Evolutionary conservation across 176 grass and related monocot genomes (phyloP), one percentile per base, ranked within the genome.

Genomic region (Poa annua): DNA sequence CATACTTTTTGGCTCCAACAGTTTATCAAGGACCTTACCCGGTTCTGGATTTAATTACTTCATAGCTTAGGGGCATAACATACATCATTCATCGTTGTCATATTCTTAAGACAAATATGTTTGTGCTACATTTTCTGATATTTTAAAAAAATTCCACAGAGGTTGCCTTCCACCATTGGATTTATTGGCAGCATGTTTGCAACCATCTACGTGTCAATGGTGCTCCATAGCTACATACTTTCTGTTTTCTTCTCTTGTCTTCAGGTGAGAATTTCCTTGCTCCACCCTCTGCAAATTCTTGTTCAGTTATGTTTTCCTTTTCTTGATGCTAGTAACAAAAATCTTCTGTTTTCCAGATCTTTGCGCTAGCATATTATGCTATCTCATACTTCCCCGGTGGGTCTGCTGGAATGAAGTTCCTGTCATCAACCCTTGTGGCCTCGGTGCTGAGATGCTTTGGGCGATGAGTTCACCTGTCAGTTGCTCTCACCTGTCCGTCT

Each of bases 371-470:
- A 67, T 99, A 99, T 83, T 99, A 99, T 87, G 96, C 93, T n/a
- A 92, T 99, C 41, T 99, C 93, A 25, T 99, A 99, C 73, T 99
- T 96, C 73, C 96, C 96, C 54, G 96, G 96, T 85, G 96, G 96
- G 81, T 95, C 96, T 81, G 85, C 96, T 75, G 96, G 96, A 83
- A 73, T 96, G 83, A 95, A 96, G 78, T 99, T 99, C 80, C 81
- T 99, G 41, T 92, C 91, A 41, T 95, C 96, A 4, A 79, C 89
- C 48, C 20, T 99, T 54, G 53, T 94, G 68, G 88, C 96, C 11
- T 85, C 93, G 4, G 56, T 99, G 77, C 66, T 98, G 62, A 90
- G 73, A 59, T 98, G 96, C 53, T 95, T 98, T 21, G 82, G 93
- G 36, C 87, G 96, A 95, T 98, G 85, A 98, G 85, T 45, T 81